phyloP scores from a whole-genome alignment of 2,329 filamentous ascomycete species.

The Exophiala lecanii-corni region DNA sequence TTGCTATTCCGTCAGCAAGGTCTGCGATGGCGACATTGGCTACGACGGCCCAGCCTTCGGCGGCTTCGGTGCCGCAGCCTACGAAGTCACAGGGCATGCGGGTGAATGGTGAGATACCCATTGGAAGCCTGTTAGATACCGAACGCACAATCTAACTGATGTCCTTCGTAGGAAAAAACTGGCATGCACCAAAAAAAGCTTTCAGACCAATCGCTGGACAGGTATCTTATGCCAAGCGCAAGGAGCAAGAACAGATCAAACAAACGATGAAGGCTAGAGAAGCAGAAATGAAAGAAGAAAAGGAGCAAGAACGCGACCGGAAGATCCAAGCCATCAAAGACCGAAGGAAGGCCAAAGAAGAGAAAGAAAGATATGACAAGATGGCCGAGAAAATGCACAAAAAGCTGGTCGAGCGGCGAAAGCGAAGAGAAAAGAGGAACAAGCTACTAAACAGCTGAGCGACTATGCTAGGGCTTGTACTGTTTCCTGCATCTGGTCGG shows the following conservation, averaged over 20 bases:
- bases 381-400: conserved; percentile 97
- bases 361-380: conserved; percentile 87
- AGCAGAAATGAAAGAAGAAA: conserved; percentile 93
- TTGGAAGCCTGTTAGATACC: background rate
- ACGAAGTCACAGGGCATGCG: conserved; percentile 15
- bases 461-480: too few species aligned
- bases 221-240: conserved; percentile 72
- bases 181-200: conserved; percentile 76
- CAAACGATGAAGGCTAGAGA: conserved; percentile 85
- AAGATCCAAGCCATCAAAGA: conserved; percentile 77
- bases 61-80: too few species aligned
- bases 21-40: too few species aligned
- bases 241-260: conserved; percentile 63
- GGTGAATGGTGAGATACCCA: conserved; percentile 19
- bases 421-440: conserved; percentile 90
- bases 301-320: conserved; percentile 77
- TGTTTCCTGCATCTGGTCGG: too few species aligned
- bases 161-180: conserved; percentile 73
- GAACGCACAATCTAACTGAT: conserved; percentile 18
- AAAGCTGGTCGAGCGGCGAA: conserved; percentile 88
- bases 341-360: conserved; percentile 80
- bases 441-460: conserved; percentile 27
- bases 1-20: too few species aligned
- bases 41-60: too few species aligned
- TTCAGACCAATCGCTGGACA: conserved; percentile 79